A percentile compares a stretch with the other conserved stretches of the same genome.
Evolutionary conservation across 2,329 filamentous ascomycete genomes (phyloP).

Genomic region (Phyllosticta capitalensis): DNA sequence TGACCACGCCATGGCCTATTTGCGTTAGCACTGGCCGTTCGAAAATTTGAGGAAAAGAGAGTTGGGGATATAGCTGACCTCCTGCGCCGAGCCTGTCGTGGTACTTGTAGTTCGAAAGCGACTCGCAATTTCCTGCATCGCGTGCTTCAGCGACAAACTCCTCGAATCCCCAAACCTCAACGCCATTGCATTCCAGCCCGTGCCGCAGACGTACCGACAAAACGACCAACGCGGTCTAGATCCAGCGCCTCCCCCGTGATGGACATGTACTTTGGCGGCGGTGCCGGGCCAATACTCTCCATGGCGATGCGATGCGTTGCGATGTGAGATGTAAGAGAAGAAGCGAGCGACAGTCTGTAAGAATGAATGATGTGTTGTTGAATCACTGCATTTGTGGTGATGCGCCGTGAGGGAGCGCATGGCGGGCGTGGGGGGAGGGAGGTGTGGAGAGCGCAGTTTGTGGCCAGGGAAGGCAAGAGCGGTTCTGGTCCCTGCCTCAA

Average conservation of each 20-base stretch:
- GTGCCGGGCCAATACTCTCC: background rate
- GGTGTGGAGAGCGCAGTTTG: too few species aligned
- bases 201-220: conserved; percentile 16
- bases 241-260: conserved; percentile 20
- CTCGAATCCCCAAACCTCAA: background rate
- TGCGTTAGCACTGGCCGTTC: background rate
- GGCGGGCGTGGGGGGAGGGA: too few species aligned
- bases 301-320: background rate
- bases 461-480: too few species aligned
- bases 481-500: too few species aligned
- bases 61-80: conserved; percentile 15
- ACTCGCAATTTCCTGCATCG: conserved; percentile 23
- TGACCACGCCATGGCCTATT: conserved; percentile 3
- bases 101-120: conserved; percentile 24
- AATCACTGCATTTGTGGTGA: too few species aligned
- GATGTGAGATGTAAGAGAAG: background rate
- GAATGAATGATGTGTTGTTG: too few species aligned
- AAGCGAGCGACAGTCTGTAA: background rate
- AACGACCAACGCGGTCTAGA: conserved; percentile 15
- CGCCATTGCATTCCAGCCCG: background rate
- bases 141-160: background rate
- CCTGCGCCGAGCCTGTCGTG: conserved; percentile 28
- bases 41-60: background rate
- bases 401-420: too few species aligned
- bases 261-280: conserved; percentile 13